Evolutionary conservation across 1,284 basidiomycete species (phyloP).

Genomic region (Malassezia restricta): DNA sequence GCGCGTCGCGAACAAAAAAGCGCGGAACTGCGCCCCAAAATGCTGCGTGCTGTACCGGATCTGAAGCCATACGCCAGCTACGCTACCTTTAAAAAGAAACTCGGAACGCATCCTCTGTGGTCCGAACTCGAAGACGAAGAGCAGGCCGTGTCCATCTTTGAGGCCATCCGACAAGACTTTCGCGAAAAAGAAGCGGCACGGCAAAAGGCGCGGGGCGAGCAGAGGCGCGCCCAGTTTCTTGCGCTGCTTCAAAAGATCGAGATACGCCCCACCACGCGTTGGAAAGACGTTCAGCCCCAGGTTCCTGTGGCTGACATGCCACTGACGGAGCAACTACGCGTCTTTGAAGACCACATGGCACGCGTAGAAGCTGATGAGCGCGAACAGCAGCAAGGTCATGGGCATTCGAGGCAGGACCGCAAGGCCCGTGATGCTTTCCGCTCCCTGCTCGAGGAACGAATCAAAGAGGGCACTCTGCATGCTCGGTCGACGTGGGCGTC

Average conservation of each 20-base stretch:
- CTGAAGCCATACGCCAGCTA: slow-evolving; percentile 32
- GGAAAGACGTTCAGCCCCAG: slow-evolving; percentile 40
- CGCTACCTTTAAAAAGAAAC: slow-evolving; percentile 25
- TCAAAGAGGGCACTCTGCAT: slow-evolving; percentile 59
- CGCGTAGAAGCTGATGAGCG: slow-evolving; percentile 24
- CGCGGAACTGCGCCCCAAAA: slow-evolving; percentile 23
- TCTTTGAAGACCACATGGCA: slow-evolving; percentile 39
- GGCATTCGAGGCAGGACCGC: slow-evolving; percentile 19
- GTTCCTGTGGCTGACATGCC: slow-evolving; percentile 37
- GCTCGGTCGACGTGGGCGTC: slow-evolving; percentile 82
- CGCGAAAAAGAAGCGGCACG: slow-evolving; percentile 20
- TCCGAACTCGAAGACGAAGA: slow-evolving; percentile 22
- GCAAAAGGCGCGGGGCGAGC: slow-evolving; percentile 18
- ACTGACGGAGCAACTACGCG: slow-evolving; percentile 30
- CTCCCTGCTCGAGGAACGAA: slow-evolving; percentile 61
- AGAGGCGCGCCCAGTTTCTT: slow-evolving; percentile 33
- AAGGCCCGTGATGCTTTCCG: slow-evolving; percentile 46
- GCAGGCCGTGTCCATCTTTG: slow-evolving; percentile 20
- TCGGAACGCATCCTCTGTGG: slow-evolving; percentile 15
- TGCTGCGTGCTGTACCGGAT: slow-evolving; percentile 16
- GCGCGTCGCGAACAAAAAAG: slow-evolving; percentile 18
- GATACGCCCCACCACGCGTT: slow-evolving; percentile 33
- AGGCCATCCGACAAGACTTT: slow-evolving; percentile 21
- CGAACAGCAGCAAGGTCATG: neutral
- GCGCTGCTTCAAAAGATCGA: slow-evolving; percentile 39